Base-by-base conservation (phyloP, 805 yeast species). In the Wickerhamomyces chambardii region DNA sequence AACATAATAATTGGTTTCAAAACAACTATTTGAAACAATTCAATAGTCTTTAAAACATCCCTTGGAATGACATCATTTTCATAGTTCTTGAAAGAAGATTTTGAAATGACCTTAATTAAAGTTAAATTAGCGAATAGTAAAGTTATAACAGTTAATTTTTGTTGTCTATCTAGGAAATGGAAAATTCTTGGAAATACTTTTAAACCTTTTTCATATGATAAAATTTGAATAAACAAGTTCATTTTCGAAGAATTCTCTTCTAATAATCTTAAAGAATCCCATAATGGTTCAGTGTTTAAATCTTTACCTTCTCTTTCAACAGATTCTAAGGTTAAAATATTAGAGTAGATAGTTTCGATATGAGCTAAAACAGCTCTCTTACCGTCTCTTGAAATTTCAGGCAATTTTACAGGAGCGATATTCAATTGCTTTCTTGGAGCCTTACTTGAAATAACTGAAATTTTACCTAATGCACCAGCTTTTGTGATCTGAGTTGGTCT, bases 401-500 rank as follows among this genome's bases (percentile, higher is more conserved):
- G 48, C 17, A 50, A 25, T 51, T 70, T 75, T 42, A 65, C 67
- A 36, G 69, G 66, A 43, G 73, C 66, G 35, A 79, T 66, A 45
- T 79, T 86, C 53, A 89, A 68, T 50, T 84, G 86, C 56, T 80
- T 86, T 64, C 95, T 78, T 42, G 96, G 97, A 45, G 82, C 80
- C 55, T 84, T 86, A 47, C 86, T 84, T 19, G 78, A 72, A 29
- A 85, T 80, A 46, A 78, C 68, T 11, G 89, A 74, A 38, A 87
- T 82, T 59, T 81, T 84, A 47, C 97, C 97, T 39, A 90, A 67
- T 2, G 95, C 92, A 48, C 95, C 96, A 51, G 81, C 95, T 30
- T 70, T 66, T 22, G 76, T 75, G 47, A 75, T 75, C 43, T 71
- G 78, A 30, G 71, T 69, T 28, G 70, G 63, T 60, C 78, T 78